Conservation (phyloP, 768 basidiomycete genomes). For the Suillus subalutaceus region DNA sequence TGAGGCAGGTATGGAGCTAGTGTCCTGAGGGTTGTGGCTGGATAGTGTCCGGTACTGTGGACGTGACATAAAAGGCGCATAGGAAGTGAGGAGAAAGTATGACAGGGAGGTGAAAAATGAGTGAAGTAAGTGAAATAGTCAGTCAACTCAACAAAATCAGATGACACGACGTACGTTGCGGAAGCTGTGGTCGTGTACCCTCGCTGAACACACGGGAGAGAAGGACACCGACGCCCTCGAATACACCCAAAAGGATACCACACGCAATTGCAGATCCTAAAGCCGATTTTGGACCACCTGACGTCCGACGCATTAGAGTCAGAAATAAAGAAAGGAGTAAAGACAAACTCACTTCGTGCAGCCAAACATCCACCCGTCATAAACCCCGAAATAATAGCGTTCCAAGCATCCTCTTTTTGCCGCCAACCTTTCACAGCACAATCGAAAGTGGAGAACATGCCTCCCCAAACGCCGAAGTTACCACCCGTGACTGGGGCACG, state of each 20-base stretch:
- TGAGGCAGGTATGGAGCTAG: conserved; percentile 4
- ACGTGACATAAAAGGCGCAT: background rate
- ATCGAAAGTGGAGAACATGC: conserved; percentile 98
- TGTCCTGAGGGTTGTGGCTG: conserved; percentile 5
- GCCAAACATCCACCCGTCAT: conserved; percentile 97
- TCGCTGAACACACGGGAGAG: conserved; percentile 88
- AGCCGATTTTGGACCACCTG: conserved; percentile 92
- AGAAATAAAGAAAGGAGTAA: background rate
- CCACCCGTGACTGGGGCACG: conserved; percentile 98
- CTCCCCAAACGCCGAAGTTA: conserved; percentile 95
- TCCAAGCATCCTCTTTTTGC: conserved; percentile 99
- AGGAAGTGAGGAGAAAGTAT: no score
- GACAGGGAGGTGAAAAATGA: background rate
- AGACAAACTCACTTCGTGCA: conserved; percentile 74
- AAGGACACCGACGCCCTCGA: conserved; percentile 94
- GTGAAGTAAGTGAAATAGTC: background rate
- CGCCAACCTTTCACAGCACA: conserved; percentile 96
- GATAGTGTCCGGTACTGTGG: conserved; percentile 4
- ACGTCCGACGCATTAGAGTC: no score
- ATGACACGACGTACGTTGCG: conserved; percentile 59
- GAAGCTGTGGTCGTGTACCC: conserved; percentile 76
- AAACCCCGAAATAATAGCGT: conserved; percentile 97
- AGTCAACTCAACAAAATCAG: background rate
- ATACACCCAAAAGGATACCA: conserved; percentile 92
- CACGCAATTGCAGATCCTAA: conserved; percentile 94